Evolutionary conservation across 2,329 filamentous ascomycete genomes (phyloP).

Genomic region (Colletotrichum sp.): DNA sequence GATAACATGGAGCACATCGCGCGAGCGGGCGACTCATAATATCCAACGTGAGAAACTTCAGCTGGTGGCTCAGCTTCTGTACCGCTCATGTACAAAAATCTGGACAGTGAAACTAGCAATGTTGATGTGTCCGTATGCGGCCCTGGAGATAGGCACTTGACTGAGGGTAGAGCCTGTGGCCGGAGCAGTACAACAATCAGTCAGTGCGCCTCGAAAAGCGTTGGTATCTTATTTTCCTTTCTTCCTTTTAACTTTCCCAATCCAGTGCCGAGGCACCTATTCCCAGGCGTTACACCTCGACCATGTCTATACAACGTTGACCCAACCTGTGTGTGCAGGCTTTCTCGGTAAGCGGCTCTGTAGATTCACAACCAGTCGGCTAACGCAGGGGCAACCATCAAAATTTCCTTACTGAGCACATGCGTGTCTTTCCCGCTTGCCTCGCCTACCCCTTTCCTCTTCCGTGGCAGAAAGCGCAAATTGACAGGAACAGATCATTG

Average conservation of each 20-base stretch:
- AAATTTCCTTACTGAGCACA: background rate
- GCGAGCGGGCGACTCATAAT: background rate
- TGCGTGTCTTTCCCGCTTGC: background rate
- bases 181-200: background rate
- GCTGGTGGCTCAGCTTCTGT: background rate
- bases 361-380: background rate
- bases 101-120: background rate
- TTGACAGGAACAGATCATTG: background rate
- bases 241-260: background rate
- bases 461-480: background rate
- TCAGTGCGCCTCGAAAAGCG: background rate
- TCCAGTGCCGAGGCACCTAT: background rate
- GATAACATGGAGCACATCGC: background rate
- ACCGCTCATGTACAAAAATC: background rate
- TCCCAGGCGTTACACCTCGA: background rate
- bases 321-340: background rate
- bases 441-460: background rate
- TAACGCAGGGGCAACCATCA: background rate
- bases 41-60: background rate
- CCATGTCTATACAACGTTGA: background rate
- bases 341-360: background rate
- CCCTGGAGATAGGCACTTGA: background rate
- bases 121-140: background rate
- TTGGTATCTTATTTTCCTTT: constrained; percentile 13
- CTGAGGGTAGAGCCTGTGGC: background rate